Base-by-base conservation (phyloP, 768 basidiomycete species). In the Mycena indigotica region DNA sequence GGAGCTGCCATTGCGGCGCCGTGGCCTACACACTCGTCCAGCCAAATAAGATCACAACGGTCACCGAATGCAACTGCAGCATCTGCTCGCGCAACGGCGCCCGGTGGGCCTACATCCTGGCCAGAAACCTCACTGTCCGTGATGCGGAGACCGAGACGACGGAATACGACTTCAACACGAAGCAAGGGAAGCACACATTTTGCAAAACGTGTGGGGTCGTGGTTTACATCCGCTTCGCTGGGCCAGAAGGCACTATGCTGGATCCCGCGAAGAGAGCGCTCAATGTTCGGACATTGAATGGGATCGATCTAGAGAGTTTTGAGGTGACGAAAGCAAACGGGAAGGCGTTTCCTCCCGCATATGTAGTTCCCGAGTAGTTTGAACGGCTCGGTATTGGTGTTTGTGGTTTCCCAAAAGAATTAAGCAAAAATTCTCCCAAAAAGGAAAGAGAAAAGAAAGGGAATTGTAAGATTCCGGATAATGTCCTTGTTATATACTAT, bases 61-160 rank as follows among this genome's bases (percentile, higher is more conserved):
- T 40, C 26, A 50, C 15, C 10, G 52, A 58, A 2, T 58, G 57
- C 28, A 57, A 57, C 56, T 57, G 56, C 56, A 58, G 57, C 57
- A 58, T 58, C 46, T 58, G 57, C 26, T 53, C 28, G 45, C 35
- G 57, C 6, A 24, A 25, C 46, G 46, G 46, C 15, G 24, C 23
- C 5, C 25, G 25, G 6, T n/a, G 5, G 8, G 25, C 46, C 24
- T 48, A 48, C 46, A 48, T 48, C 46, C 6, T 26, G 10, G 28
- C 46, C 46, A 28, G 13, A 26, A 10, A 24, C 46, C 25, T 48
- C 24, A 28, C 46, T 26, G 46, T 48, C 15, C 46, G 12, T 13
- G 25, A 13, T 26, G 46, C 5, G 6, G 46, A 48, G 6, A 25
- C 46, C 15, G n/a, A n/a, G n/a, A 26, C 28, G 24, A 48, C 46